Conservation (phyloP, 2,329 filamentous ascomycete species). For the Colletotrichum scovillei region DNA sequence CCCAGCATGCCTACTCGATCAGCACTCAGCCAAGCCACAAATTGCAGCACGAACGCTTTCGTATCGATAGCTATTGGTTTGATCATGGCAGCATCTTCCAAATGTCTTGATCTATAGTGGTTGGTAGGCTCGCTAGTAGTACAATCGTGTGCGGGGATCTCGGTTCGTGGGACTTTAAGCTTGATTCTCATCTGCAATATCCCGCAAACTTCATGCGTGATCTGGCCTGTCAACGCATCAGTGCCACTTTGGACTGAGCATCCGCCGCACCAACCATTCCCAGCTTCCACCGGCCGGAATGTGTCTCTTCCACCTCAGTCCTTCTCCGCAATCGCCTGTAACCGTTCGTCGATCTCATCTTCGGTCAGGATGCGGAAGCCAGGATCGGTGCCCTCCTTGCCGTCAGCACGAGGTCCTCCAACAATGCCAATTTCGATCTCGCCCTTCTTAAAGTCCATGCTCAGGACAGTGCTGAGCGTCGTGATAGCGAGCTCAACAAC, state of each 20-base stretch:
- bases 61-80: constrained; percentile 3
- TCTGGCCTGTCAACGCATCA: constrained; percentile 20
- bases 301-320: constrained; percentile 70
- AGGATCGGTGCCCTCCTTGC: constrained; percentile 82
- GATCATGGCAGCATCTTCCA: constrained; percentile 26
- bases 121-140: constrained; percentile 38
- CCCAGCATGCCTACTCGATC: constrained; percentile 4
- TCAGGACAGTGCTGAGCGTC: constrained; percentile 93
- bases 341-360: constrained; percentile 97
- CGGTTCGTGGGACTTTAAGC: constrained; percentile 15
- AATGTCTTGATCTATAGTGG: constrained; percentile 42
- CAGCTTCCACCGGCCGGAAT: constrained; percentile 24
- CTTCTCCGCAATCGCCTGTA: constrained; percentile 99
- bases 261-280: constrained; percentile 20
- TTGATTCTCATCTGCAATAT: constrained; percentile 24
- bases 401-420: constrained; percentile 85
- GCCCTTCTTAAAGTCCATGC: constrained; percentile 99
- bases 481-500: constrained; percentile 97
- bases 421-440: constrained; percentile 99
- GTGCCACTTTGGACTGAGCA: constrained; percentile 18
- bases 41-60: constrained; percentile 14
- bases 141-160: constrained; percentile 32
- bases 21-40: constrained; percentile 37
- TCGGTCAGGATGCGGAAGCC: constrained; percentile 91
- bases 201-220: constrained; percentile 19